Conservation (phyloP, 2,329 filamentous ascomycete genomes). For the Teratosphaeria gauchensis region DNA sequence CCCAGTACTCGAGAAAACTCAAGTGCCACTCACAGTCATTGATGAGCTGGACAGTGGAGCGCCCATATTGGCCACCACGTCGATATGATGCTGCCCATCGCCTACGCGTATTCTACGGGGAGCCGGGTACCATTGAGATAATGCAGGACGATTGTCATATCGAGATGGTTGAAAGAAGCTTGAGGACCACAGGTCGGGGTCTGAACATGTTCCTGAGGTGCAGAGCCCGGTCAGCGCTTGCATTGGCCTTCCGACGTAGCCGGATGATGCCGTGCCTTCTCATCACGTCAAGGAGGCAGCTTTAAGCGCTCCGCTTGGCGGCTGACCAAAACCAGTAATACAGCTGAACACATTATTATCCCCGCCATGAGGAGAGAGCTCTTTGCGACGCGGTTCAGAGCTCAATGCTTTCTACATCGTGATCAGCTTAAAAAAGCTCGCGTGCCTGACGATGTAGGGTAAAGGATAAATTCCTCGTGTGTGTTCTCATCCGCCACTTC, state of each 20-base stretch:
- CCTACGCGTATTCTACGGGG: background rate
- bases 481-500: background rate
- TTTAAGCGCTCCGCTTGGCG: background rate
- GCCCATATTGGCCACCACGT: background rate
- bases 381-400: background rate
- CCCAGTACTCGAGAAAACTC: too few species aligned
- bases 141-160: background rate
- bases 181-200: background rate
- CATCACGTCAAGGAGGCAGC: background rate
- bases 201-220: background rate
- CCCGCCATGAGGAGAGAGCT: slow-evolving; percentile 18
- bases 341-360: background rate
- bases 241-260: background rate
- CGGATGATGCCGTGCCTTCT: background rate
- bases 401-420: background rate
- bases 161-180: background rate
- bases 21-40: too few species aligned
- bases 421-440: slow-evolving; percentile 38
- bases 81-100: background rate
- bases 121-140: background rate
- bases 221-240: background rate
- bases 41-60: background rate
- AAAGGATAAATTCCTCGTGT: background rate
- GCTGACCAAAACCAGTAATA: background rate
- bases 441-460: slow-evolving; percentile 18